A percentile compares a stretch with the other conserved stretches of the same genome.
These are phyloP conservation scores for Aspergillus aculeatinus DNA, from an alignment of 2,329 filamentous ascomycete genomes.

Conservation along the genomic window DNA sequence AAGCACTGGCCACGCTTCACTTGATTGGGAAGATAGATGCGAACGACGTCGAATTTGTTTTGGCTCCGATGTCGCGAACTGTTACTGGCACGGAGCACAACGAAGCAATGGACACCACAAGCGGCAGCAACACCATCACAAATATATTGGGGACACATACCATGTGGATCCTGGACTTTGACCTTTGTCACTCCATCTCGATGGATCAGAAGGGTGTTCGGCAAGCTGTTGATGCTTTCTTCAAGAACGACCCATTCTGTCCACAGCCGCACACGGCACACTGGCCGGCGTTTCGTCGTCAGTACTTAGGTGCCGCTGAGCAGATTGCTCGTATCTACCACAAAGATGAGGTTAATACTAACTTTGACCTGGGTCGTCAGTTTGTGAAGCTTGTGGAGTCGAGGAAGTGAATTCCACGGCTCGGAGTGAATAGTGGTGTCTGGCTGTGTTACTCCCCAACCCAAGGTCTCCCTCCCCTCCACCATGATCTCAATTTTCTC, in stretches of 20 bases:
- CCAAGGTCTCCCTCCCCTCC: too few species aligned
- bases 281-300: slow-evolving; percentile 28
- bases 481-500: too few species aligned
- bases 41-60: slow-evolving; percentile 58
- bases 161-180: slow-evolving; percentile 53
- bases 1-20: slow-evolving; percentile 52
- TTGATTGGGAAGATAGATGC: slow-evolving; percentile 52
- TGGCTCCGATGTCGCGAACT: slow-evolving; percentile 28
- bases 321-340: not conserved
- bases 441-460: too few species aligned
- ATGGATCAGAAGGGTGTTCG: slow-evolving; percentile 44
- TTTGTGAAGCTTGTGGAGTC: too few species aligned
- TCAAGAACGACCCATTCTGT: slow-evolving; percentile 54
- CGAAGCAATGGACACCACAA: too few species aligned
- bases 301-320: slow-evolving; percentile 23
- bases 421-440: too few species aligned
- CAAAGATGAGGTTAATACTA: too few species aligned
- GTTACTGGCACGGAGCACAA: not conserved
- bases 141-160: slow-evolving; percentile 33
- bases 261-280: slow-evolving; percentile 39
- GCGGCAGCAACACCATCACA: not conserved
- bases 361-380: too few species aligned
- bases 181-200: slow-evolving; percentile 39
- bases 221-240: slow-evolving; percentile 47
- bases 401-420: too few species aligned